Percentiles rank a stretch among this genome's conserved stretches.
phyloP scores from a whole-genome alignment of 2,329 filamentous ascomycete genomes.

The Pseudocercospora pini-densiflorae region DNA sequence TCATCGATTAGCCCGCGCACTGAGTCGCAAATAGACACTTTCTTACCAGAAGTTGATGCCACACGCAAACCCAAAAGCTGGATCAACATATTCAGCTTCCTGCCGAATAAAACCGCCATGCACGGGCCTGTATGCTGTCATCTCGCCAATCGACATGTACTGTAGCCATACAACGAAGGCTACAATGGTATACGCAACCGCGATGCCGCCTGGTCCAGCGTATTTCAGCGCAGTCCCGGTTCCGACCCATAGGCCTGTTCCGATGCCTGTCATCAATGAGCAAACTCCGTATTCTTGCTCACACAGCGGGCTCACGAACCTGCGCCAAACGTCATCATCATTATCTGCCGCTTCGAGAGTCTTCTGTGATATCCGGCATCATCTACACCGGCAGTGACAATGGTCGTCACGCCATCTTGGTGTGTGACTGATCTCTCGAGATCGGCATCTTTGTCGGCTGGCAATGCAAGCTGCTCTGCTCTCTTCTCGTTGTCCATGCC shows the following conservation, averaged over 20 bases:
- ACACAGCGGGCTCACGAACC: slow-evolving; percentile 12
- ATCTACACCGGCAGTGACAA: slow-evolving; percentile 21
- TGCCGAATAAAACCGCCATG: slow-evolving; percentile 43
- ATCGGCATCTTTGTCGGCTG: slow-evolving; percentile 3
- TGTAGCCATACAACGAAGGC: slow-evolving; percentile 42
- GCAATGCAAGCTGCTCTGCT: background rate
- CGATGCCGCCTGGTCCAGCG: slow-evolving; percentile 42
- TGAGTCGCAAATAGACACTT: background rate
- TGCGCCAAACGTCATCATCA: slow-evolving; percentile 47
- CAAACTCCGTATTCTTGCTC: background rate
- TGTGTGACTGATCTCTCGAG: slow-evolving; percentile 13
- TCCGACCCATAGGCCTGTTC: slow-evolving; percentile 44
- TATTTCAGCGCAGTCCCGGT: slow-evolving; percentile 43
- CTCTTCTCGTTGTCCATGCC: background rate
- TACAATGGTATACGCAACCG: slow-evolving; percentile 39
- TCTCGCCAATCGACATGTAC: slow-evolving; percentile 42
- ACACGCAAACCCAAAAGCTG: slow-evolving; percentile 42
- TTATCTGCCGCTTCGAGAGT: slow-evolving; percentile 42
- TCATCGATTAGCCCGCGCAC: background rate
- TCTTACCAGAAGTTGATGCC: slow-evolving; percentile 38
- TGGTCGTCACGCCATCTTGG: slow-evolving; percentile 14
- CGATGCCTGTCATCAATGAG: slow-evolving; percentile 31
- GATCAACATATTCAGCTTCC: slow-evolving; percentile 40
- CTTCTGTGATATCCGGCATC: slow-evolving; percentile 40
- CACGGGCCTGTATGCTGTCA: slow-evolving; percentile 16